Percentiles rank a stretch among this genome's conserved stretches.
These are phyloP conservation scores for Noccaea bulbosa DNA, from an alignment of 345 rosid species.

Conservation along the genomic window DNA sequence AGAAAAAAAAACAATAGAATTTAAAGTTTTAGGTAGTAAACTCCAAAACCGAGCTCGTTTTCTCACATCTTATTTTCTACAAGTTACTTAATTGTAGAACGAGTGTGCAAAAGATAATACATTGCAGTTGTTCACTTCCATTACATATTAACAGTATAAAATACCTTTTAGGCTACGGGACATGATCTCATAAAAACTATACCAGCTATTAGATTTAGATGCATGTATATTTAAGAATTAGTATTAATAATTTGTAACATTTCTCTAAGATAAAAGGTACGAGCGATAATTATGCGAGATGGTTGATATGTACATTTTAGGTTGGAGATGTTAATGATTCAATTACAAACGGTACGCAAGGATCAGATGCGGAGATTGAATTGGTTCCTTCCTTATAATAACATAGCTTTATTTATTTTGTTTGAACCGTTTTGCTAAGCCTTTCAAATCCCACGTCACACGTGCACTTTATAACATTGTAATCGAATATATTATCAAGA, in stretches of 20 bases:
- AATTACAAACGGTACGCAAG: slow-evolving; percentile 8
- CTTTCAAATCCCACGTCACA: slow-evolving; percentile 14
- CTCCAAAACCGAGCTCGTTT: slow-evolving; percentile 11
- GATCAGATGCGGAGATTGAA: slow-evolving; percentile 8
- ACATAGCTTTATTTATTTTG: slow-evolving; percentile 3
- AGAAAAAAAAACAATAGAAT: neutral
- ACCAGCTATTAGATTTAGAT: too few relatives aligned
- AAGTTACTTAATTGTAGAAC: slow-evolving; percentile 22
- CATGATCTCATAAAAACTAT: too few relatives aligned
- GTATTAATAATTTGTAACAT: neutral
- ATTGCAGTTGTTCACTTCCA: slow-evolving; percentile 8
- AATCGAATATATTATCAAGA: slow-evolving; percentile 5
- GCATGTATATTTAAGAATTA: neutral
- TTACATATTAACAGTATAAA: too few relatives aligned
- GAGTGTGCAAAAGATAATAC: slow-evolving; percentile 17
- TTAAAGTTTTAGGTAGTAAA: neutral
- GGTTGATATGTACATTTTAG: slow-evolving; percentile 13
- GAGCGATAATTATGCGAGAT: neutral
- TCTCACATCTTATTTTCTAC: slow-evolving; percentile 1
- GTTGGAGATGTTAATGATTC: slow-evolving; percentile 32
- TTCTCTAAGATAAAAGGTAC: neutral
- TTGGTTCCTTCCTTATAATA: slow-evolving; percentile 14
- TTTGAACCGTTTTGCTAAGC: slow-evolving; percentile 23
- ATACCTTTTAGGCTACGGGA: too few relatives aligned
- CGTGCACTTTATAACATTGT: slow-evolving; percentile 21